These are phyloP conservation scores for Rhynchospora pubera DNA, from an alignment of 176 grass and related monocot genomes.

Conservation along the genomic window DNA sequence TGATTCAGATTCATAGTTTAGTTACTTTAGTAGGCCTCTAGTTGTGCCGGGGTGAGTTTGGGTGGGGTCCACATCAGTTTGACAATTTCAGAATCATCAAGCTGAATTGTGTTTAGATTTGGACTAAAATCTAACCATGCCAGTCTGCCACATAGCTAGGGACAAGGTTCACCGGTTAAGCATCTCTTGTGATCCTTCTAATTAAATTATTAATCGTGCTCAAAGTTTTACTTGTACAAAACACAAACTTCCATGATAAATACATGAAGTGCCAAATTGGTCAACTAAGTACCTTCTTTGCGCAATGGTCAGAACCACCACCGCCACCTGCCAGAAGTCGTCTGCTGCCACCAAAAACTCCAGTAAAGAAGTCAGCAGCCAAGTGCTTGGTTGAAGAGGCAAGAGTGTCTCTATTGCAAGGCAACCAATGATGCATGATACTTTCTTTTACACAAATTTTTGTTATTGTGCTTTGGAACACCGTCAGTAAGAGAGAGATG, in stretches of 20 bases:
- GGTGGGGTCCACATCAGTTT: neutral
- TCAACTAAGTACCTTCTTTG: constrained; percentile 32
- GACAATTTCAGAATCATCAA: neutral
- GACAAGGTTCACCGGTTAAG: neutral
- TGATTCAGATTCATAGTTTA: neutral
- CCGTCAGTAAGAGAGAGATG: constrained; percentile 36
- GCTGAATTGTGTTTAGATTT: neutral
- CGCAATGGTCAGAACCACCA: neutral
- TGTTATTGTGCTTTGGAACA: constrained; percentile 29
- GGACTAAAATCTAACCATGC: neutral
- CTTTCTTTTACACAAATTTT: constrained; percentile 25
- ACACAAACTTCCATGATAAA: neutral
- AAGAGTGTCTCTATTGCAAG: constrained; percentile 15
- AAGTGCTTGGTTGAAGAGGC: neutral
- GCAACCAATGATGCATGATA: constrained; percentile 18
- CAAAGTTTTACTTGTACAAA: neutral
- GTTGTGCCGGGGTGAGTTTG: no score
- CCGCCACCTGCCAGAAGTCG: constrained; percentile 20
- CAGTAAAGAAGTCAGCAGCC: neutral
- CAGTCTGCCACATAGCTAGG: neutral
- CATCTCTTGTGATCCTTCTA: neutral
- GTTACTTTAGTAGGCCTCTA: neutral
- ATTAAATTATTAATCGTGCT: neutral
- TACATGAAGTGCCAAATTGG: neutral
- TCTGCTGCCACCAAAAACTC: neutral